Conservation (phyloP, 2,329 filamentous ascomycete species). For the Huntiella savannae region DNA sequence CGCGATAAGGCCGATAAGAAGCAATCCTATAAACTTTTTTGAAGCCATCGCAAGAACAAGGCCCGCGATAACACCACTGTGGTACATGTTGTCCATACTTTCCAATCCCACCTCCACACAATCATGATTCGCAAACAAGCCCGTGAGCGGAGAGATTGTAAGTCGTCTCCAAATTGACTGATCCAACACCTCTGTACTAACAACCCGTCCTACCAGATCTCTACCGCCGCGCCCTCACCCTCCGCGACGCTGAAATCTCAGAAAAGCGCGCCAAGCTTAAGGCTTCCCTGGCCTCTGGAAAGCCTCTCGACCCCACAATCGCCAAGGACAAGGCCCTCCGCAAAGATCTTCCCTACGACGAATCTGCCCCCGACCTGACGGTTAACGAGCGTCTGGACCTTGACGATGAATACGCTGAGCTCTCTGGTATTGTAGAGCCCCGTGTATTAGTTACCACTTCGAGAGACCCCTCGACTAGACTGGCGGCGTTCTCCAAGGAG, state of each 20-base stretch:
- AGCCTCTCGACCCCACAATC: constrained; percentile 61
- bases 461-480: constrained; percentile 63
- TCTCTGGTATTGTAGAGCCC: constrained; percentile 83
- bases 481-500: constrained; percentile 86
- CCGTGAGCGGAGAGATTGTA: constrained; percentile 23
- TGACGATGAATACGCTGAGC: constrained; percentile 76
- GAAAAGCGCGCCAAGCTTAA: constrained; percentile 80
- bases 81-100: background rate
- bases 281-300: constrained; percentile 72
- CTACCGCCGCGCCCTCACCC: constrained; percentile 69
- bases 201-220: constrained; percentile 31
- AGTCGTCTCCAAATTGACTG: constrained; percentile 2
- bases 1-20: background rate
- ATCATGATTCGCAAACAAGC: constrained; percentile 20
- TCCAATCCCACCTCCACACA: background rate
- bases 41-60: background rate
- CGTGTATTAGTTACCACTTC: constrained; percentile 75
- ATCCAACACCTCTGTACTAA: background rate
- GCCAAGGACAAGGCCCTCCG: constrained; percentile 72
- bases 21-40: constrained; percentile 11
- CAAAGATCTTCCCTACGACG: constrained; percentile 85
- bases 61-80: background rate
- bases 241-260: constrained; percentile 80
- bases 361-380: constrained; percentile 51
- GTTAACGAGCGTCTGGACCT: constrained; percentile 52